Base-by-base conservation (phyloP, 2,329 filamentous ascomycete genomes). In the Alternaria dauci region DNA sequence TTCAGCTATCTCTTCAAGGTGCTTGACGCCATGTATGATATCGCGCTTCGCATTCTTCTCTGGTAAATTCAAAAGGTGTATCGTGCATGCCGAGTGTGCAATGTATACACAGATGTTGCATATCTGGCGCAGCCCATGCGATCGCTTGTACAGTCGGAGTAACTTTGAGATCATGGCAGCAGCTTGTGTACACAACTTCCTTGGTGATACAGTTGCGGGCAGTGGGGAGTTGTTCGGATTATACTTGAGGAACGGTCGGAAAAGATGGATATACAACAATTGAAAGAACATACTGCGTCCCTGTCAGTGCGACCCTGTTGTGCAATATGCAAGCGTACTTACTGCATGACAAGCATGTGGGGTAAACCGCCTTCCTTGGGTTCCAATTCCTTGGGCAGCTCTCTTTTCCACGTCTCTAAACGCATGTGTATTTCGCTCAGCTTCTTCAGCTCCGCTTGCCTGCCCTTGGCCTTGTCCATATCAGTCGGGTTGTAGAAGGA, bases 101-200 rank as follows among this genome's bases (percentile, higher is more conserved):
- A 98, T 97, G 78, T 99, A 99, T 0, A 98, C 93, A 3, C 91
- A 94, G 70, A 98, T 93, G 73, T 98, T 98, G 80, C 92, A 96
- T 34, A 99, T 97, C 76, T 98, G 94, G 5, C 93, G 89, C 12
- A 98, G 81, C 9, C 94, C 93, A 78, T 97, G 96, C 1, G 90
- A 90, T 68, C 94, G 92, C 78, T 96, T 97, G 80, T 98, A 99
- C 1, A 97, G 82, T 0, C 95, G 89, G 81, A 97, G 90, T n/a
- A 97, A 83, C 74, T 97, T 98, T 0, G 94, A 97, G 56, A 98
- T 95, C 65, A 90, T 89, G 2, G 90, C 89, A 0, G 95, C 94
- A 54, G 95, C 94, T 72, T 94, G 91, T 0, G 93, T 95, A 79
- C 94, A 97, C 55, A 96, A 88, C 68, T 94, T 93, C 18, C 94